Percentiles rank a stretch among this genome's conserved stretches.
phyloP scores from a whole-genome alignment of 116 monocot genomes.

The Cymodocea nodosa region DNA sequence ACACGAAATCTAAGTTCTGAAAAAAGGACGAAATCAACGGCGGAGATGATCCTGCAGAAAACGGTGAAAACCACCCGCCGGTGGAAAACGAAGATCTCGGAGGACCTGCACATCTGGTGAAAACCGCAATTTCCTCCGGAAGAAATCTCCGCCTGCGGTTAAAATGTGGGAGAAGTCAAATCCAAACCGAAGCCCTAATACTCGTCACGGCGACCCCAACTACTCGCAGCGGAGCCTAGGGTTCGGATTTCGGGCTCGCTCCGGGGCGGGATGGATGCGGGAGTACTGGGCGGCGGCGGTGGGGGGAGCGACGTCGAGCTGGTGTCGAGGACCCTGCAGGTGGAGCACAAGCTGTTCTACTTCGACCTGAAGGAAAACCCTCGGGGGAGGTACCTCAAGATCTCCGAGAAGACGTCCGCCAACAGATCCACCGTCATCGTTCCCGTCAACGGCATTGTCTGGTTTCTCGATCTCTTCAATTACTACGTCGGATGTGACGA shows the following conservation, averaged over 20 bases:
- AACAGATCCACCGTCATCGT: constrained; percentile 86
- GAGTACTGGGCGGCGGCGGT: constrained; percentile 1
- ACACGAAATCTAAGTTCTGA: too few species aligned
- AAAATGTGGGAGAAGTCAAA: too few species aligned
- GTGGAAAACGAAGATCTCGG: too few species aligned
- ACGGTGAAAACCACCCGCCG: too few species aligned
- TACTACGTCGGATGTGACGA: constrained; percentile 48
- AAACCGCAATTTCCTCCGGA: too few species aligned
- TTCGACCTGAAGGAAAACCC: constrained; percentile 93
- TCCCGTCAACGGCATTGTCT: constrained; percentile 49
- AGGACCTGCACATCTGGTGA: too few species aligned
- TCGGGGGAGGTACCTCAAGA: constrained; percentile 78
- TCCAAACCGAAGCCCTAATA: too few species aligned
- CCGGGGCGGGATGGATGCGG: not conserved
- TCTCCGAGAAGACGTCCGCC: constrained; percentile 91
- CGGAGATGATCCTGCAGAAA: too few species aligned
- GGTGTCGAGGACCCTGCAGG: constrained; percentile 78
- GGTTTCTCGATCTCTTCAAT: constrained; percentile 70
- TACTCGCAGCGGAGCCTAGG: too few species aligned
- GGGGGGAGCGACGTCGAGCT: constrained; percentile 68
- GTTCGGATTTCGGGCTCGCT: constrained; percentile 1
- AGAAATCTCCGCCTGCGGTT: too few species aligned
- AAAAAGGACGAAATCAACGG: too few species aligned
- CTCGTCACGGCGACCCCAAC: too few species aligned
- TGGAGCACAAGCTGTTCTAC: constrained; percentile 92